These are phyloP conservation scores for Tinospora cordifolia DNA, from an alignment of 164 flowering plant genomes.

Conservation along the genomic window DNA sequence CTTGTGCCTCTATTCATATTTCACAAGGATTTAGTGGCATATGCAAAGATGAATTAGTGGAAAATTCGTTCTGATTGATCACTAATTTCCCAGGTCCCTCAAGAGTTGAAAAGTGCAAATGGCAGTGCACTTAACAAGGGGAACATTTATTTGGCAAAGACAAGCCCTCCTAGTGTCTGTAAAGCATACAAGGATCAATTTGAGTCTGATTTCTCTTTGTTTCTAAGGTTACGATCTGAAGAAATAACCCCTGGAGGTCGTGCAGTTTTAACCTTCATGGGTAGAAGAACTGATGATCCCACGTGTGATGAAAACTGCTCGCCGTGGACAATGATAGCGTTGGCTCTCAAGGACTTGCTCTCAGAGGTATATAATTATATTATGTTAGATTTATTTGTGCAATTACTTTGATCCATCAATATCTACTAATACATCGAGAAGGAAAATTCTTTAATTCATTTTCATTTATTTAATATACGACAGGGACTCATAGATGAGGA, in stretches of 20 bases:
- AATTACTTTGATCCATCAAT: too few relatives aligned
- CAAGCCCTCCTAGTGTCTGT: conserved; percentile 32
- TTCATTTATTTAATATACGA: too few relatives aligned
- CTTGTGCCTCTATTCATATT: neutral
- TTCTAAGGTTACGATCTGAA: conserved; percentile 38
- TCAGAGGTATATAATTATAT: conserved; percentile 36
- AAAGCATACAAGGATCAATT: conserved; percentile 44
- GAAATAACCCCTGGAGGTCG: conserved; percentile 43
- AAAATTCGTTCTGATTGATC: neutral
- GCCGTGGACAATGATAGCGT: conserved; percentile 34
- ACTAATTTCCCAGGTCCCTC: conserved; percentile 36
- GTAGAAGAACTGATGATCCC: conserved; percentile 34
- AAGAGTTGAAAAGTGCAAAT: conserved; percentile 18
- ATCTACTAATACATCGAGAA: too few relatives aligned
- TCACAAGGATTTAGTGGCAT: neutral
- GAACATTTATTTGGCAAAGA: conserved; percentile 34
- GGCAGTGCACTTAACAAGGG: conserved; percentile 29
- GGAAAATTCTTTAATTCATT: too few relatives aligned
- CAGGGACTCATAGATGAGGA: conserved; percentile 48
- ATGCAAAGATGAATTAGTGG: neutral
- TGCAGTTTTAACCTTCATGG: conserved; percentile 46
- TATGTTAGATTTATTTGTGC: too few relatives aligned
- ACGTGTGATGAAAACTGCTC: conserved; percentile 26
- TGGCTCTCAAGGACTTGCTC: conserved; percentile 40
- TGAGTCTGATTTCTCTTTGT: conserved; percentile 35